Conservation (phyloP, 495 filamentous ascomycete species). For the Penicilliopsis zonata region DNA sequence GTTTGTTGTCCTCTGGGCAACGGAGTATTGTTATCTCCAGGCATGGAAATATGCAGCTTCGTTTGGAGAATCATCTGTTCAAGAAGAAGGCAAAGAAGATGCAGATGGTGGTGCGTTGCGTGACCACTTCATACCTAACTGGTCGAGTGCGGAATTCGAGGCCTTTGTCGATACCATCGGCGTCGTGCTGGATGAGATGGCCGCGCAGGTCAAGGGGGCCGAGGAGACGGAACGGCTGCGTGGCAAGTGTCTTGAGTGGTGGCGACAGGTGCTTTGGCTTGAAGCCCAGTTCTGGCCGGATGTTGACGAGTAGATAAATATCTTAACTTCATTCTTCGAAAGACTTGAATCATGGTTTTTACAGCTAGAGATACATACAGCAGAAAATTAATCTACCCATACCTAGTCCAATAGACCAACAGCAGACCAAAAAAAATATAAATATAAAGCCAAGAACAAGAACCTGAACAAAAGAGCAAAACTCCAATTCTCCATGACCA, state of each 20-base stretch:
- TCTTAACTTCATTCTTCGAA: too few relatives aligned
- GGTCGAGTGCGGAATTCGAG: conserved; percentile 47
- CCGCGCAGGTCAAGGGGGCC: conserved; percentile 23
- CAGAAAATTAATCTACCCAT: too few relatives aligned
- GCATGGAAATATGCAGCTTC: conserved; percentile 46
- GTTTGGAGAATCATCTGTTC: too few relatives aligned
- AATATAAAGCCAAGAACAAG: too few relatives aligned
- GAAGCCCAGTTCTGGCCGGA: conserved; percentile 41
- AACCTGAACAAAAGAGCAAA: too few relatives aligned
- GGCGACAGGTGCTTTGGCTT: conserved; percentile 41
- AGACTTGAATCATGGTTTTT: neutral
- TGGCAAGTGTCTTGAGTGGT: conserved; percentile 29
- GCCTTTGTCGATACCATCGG: conserved; percentile 38
- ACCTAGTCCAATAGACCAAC: too few relatives aligned
- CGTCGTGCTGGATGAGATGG: conserved; percentile 32
- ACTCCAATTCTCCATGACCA: too few relatives aligned
- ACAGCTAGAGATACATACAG: too few relatives aligned
- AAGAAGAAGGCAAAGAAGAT: conserved; percentile 21
- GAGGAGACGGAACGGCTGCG: conserved; percentile 20
- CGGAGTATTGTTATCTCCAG: conserved; percentile 50
- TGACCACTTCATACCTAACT: conserved; percentile 53
- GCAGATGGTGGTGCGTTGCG: conserved; percentile 51
- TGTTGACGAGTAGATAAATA: too few relatives aligned
- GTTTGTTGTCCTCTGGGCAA: conserved; percentile 61
- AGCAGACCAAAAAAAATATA: too few relatives aligned